Conservation (phyloP, 331 rosid species). For the Malus hybrid region DNA sequence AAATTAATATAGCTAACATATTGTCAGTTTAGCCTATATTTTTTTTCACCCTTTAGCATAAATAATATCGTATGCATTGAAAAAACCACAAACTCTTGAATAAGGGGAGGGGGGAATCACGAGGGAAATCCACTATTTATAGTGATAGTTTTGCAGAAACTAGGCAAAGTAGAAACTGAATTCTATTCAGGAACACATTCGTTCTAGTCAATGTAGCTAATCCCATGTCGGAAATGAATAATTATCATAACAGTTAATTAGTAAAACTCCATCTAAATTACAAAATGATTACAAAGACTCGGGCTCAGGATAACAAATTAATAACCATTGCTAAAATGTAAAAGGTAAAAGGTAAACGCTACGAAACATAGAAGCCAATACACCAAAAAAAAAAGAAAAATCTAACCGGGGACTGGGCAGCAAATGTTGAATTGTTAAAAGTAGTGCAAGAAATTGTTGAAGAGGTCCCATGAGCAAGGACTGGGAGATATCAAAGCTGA, state of each 20-base stretch:
- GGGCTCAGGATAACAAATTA: not conserved
- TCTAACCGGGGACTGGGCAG: not conserved
- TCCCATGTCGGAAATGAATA: not conserved
- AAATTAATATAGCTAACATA: too few species aligned
- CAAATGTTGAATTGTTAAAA: constrained; percentile 8
- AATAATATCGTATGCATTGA: too few species aligned
- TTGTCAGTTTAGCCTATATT: too few species aligned
- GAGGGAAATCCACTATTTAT: too few species aligned
- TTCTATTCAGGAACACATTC: too few species aligned
- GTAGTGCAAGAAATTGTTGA: constrained; percentile 29
- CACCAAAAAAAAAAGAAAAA: too few species aligned
- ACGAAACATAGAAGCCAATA: too few species aligned
- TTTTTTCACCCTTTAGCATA: too few species aligned
- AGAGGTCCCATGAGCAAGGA: constrained; percentile 57
- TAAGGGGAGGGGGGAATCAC: too few species aligned
- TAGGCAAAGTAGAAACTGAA: not conserved
- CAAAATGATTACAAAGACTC: not conserved
- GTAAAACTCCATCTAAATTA: not conserved
- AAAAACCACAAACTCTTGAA: too few species aligned
- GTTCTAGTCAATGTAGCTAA: too few species aligned
- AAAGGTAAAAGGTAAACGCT: not conserved
- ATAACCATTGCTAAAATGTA: not conserved
- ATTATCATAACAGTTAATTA: not conserved
- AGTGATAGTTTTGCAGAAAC: not conserved
- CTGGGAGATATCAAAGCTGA: constrained; percentile 58